Evolutionary conservation across 345 rosid genomes (phyloP), one percentile per base, ranked within the genome.

Genomic region (Eucalyptus marginata): DNA sequence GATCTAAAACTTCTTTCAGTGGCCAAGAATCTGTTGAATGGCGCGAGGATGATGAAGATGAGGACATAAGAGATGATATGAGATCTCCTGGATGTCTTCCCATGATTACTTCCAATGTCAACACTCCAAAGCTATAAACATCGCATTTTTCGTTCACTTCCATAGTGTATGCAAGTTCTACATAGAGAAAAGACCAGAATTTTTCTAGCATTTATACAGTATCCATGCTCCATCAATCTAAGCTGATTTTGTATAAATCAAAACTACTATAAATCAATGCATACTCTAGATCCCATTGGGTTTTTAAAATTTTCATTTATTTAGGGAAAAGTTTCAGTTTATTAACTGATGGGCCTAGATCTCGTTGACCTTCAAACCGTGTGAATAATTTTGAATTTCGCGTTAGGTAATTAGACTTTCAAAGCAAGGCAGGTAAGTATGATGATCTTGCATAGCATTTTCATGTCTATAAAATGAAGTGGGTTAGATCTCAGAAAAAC

Each of bases 401-500:
- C 4, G 2, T 62, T 50, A 50, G 52, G 52, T 15, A 15, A 15
- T 50, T 50, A 14, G 7, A 50, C 7, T 15, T 15, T 15, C 0
- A 51, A 51, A 51, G 54, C 7, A 16, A 51, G 20, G 8, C 3
- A 50, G 8, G 20, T 51, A 51, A 51, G 8, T 6, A 51, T 51
- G 54, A 51, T 6, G 52, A 50, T 50, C 52, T 15, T 50, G 52
- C 7, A 50, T 50, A 15, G 20, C 22, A 51, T 16, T 51, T 16
- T 51, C 54, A 1, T 17, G 2, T 52, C 56, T 17, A 52, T 51
- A 52, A 52, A 52, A 6, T 52, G 22, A 52, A 52, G 24, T 17
- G 56, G 56, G 56, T 17, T 0, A 3, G 1, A 52, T 52, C 1
- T 52, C 0, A 9, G 0, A 7, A 0, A 52, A 52, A 17, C 24